Base-by-base conservation (phyloP, 2,329 filamentous ascomycete genomes). In the Myriosclerotinia curreyana region DNA sequence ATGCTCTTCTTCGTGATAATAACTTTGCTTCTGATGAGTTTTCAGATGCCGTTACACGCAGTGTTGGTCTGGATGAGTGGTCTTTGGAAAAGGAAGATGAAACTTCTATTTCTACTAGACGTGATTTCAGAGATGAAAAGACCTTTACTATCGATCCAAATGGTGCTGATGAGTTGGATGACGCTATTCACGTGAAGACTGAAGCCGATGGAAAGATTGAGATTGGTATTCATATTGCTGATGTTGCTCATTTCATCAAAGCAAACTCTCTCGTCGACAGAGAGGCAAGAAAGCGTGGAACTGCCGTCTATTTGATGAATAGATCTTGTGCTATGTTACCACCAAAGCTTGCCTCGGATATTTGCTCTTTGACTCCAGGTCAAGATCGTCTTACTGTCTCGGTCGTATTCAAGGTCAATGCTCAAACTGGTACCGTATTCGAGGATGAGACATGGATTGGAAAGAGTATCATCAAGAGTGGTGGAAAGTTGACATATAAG, bases 21-120 rank as follows among this genome's bases (percentile, higher is more conserved):
- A 99, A 99, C 81, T 99, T 99, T 75, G 90, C 91, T 17, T 93
- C 93, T 0, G 95, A 99, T 73, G 95, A 98, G 69, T 99, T 99
- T 77, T 96, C 94, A 6, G 95, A 99, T 73, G 94, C 95, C 64
- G 95, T 99, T 56, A 80, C 96, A 69, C 92, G 94, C 76, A 98
- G 91, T 74, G 91, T 98, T 68, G 91, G 91, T 48, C 89, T 92
- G 70, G 91, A 96, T 69, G 91, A 96, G 71, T 98, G 94, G 94
- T 89, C 91, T 17, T 79, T 97, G 60, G 84, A 86, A 48, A 91
- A 89, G 73, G 94, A 99, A 75, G 89, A 91, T 44, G 91, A 96
- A 72, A 82, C 86, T 52, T 82, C 83, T 53, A 75, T 97, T 48
- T 81, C 86, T 62, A 82, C 85, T 66, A 92, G 95, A 70, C 91